A percentile compares a stretch with the other conserved stretches of the same genome.
These are phyloP conservation scores for Sporothrix protearum DNA, from an alignment of 2,329 filamentous ascomycete species.

Conservation along the genomic window DNA sequence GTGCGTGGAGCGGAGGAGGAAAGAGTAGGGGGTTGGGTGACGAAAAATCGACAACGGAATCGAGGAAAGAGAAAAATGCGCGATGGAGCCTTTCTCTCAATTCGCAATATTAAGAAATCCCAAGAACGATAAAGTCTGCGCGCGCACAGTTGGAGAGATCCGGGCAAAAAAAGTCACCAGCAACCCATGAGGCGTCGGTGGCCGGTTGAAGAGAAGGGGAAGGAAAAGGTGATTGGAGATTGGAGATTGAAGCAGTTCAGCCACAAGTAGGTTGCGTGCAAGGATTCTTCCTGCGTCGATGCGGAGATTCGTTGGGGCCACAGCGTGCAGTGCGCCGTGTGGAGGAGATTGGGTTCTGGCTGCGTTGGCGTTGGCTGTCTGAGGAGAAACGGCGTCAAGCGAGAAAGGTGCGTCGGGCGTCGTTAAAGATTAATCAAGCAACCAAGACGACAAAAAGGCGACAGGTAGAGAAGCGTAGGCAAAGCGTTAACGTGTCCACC, in stretches of 20 bases:
- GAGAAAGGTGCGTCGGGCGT: conserved; percentile 12
- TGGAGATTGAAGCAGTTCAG: background rate
- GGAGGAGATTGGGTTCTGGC: background rate
- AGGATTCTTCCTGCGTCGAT: background rate
- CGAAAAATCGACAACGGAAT: background rate
- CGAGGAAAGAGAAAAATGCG: background rate
- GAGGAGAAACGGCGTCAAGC: background rate
- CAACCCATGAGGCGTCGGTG: background rate
- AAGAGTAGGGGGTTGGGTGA: background rate
- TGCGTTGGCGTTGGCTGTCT: background rate
- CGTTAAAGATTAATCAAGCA: background rate
- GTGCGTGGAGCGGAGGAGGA: background rate
- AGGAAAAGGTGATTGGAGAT: background rate
- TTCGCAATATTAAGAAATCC: background rate
- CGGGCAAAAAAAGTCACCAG: background rate
- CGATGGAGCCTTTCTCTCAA: background rate
- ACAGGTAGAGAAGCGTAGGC: background rate
- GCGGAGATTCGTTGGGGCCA: conserved; percentile 3
- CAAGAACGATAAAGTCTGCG: background rate
- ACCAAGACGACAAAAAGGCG: background rate
- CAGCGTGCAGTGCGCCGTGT: background rate
- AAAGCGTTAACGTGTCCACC: background rate
- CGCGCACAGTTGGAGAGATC: background rate
- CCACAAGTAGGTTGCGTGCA: background rate
- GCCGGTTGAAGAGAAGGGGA: background rate